Evolutionary conservation across 495 filamentous ascomycete species (phyloP), one percentile per base, ranked within the genome.

Genomic region (Paragyromitra xinjiangensis): DNA sequence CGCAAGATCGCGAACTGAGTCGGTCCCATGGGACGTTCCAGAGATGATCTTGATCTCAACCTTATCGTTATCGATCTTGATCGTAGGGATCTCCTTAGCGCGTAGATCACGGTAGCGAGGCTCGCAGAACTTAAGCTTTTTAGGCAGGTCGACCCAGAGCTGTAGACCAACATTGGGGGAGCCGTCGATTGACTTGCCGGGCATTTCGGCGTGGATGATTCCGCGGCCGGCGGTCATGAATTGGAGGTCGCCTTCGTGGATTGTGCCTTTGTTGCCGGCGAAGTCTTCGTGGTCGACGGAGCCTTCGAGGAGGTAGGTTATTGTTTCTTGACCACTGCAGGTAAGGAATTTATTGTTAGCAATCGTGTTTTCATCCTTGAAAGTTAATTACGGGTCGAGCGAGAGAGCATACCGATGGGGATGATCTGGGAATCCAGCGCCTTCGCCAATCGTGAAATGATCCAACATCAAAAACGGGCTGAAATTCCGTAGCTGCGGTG

Each of bases 191-290:
- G 93, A 93, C 82, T 93, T 91, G 56, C 90, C 87, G 22, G 95
- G 95, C 94, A 98, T 98, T 85, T 98, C 95, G 9, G 95, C 93
- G 82, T 98, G 95, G 88, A 98, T 92, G 81, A 98, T 97, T 6
- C 95, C 95, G 4, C 88, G 85, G 0, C 95, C 95, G 3, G 95
- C 95, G 0, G 95, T 98, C 95, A 98, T 98, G 88, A 98, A 98
- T 82, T 98, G 95, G 53, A 98, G 84, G 71, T 97, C 95, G 2
- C 95, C 95, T 0, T 91, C 83, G 64, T 91, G 88, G 75, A 99
- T 95, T 5, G 92, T 94, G 62, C 94, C 95, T 45, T 87, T 88
- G 85, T 96, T 91, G 2, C 95, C 95, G 1, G 93, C 92, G 73
- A 98, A 98, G 81, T 98, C 95, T 85, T 98, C 95, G 79, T 98